These are phyloP conservation scores for Mortierella sp. DNA, from an alignment of 371 early-diverging fungal genomes.

Conservation along the genomic window DNA sequence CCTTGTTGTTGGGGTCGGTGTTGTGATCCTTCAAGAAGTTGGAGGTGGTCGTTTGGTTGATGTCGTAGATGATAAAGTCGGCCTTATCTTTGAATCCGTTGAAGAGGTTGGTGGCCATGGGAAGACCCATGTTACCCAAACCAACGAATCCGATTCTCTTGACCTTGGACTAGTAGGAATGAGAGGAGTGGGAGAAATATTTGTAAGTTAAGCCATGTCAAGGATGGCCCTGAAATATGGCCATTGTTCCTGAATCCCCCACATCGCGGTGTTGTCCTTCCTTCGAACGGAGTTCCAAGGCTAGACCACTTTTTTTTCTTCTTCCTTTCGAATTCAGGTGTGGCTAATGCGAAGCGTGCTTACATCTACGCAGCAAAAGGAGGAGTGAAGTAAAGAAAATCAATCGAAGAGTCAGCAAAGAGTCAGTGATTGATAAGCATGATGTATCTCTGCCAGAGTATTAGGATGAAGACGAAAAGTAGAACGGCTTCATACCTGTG, in stretches of 20 bases:
- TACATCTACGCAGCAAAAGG: slow-evolving; percentile 22
- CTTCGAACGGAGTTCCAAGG: slow-evolving; percentile 7
- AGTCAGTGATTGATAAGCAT: not conserved
- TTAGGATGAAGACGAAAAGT: not conserved
- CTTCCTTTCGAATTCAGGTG: not conserved
- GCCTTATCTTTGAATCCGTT: slow-evolving; percentile 65
- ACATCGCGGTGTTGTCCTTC: not conserved
- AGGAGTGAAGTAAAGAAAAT: not conserved
- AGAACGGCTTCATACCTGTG: slow-evolving; percentile 32
- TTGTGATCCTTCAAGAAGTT: slow-evolving; percentile 64
- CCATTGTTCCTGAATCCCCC: not conserved
- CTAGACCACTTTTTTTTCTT: not conserved
- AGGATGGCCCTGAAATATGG: not conserved
- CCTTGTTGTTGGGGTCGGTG: slow-evolving; percentile 57
- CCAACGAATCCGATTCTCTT: slow-evolving; percentile 92
- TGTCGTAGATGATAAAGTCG: slow-evolving; percentile 80
- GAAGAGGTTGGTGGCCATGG: slow-evolving; percentile 93
- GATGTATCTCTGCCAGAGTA: slow-evolving; percentile 3
- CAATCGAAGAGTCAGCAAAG: not conserved
- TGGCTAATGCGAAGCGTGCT: slow-evolving; percentile 1
- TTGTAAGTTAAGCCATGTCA: not conserved
- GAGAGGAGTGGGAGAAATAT: not conserved
- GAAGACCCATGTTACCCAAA: slow-evolving; percentile 95
- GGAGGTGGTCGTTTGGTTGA: slow-evolving; percentile 67
- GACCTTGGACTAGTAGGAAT: slow-evolving; percentile 50